A percentile compares a stretch with the other conserved stretches of the same genome.
These are phyloP conservation scores for Isochrysis galbana DNA, from an alignment of 78 protist species.

Conservation along the genomic window DNA sequence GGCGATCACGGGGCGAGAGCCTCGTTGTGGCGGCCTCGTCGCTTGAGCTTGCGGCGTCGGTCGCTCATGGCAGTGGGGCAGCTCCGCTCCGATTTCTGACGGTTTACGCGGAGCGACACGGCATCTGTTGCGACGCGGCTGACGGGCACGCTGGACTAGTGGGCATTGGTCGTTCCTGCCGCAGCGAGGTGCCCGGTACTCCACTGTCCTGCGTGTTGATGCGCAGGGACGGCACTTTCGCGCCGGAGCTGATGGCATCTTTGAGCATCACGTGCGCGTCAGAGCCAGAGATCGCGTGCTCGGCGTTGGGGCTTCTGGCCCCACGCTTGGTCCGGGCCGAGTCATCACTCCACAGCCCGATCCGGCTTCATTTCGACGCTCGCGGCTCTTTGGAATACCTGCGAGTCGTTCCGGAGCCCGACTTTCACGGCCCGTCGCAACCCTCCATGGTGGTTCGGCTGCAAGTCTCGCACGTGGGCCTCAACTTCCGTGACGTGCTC, in stretches of 20 bases:
- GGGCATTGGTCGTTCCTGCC: background rate
- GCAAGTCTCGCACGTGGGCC: background rate
- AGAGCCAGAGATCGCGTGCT: background rate
- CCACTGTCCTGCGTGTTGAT: background rate
- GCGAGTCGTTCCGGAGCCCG: background rate
- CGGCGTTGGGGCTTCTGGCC: background rate
- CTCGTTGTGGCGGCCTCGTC: too few relatives aligned
- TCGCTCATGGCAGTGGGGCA: too few relatives aligned
- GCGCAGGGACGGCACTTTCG: background rate
- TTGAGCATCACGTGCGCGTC: background rate
- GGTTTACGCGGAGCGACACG: too few relatives aligned
- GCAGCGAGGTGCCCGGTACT: background rate
- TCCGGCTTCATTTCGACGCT: background rate
- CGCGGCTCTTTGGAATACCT: background rate
- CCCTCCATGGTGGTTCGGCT: background rate
- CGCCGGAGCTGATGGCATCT: background rate
- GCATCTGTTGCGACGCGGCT: too few relatives aligned
- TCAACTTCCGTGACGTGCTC: slow-evolving; percentile 1
- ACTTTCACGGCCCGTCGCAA: background rate
- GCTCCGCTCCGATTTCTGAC: too few relatives aligned
- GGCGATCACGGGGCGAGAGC: too few relatives aligned
- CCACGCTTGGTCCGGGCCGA: background rate
- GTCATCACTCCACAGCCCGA: background rate
- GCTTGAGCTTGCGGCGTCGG: too few relatives aligned
- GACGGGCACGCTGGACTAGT: background rate